Conservation (phyloP, 2,329 filamentous ascomycete genomes). For the Talaromyces sp. region DNA sequence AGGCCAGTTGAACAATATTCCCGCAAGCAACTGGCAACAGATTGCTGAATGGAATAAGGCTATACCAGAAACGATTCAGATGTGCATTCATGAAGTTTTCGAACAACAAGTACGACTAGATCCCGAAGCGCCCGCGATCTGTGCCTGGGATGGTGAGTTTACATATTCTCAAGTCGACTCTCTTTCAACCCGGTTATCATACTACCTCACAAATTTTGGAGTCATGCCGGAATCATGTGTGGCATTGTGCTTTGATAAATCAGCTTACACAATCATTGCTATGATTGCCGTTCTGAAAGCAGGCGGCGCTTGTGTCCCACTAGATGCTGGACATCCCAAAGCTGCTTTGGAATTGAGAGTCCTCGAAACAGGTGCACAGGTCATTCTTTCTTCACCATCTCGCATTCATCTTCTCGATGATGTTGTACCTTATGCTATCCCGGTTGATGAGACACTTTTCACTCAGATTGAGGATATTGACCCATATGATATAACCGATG, state of each 20-base stretch:
- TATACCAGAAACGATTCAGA: slow-evolving; percentile 16
- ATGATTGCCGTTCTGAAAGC: slow-evolving; percentile 23
- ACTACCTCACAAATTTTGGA: slow-evolving; percentile 29
- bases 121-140: slow-evolving; percentile 30
- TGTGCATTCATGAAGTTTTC: slow-evolving; percentile 20
- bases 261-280: slow-evolving; percentile 20
- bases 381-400: slow-evolving; percentile 17
- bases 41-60: slow-evolving; percentile 15
- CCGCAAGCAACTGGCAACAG: slow-evolving; percentile 10
- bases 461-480: slow-evolving; percentile 1
- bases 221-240: slow-evolving; percentile 29
- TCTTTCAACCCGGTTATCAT: slow-evolving; percentile 32
- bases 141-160: slow-evolving; percentile 32
- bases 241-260: slow-evolving; percentile 26
- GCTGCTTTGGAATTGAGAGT: slow-evolving; percentile 15
- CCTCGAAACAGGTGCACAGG: slow-evolving; percentile 15
- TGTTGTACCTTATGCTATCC: slow-evolving; percentile 39
- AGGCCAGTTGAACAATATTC: slow-evolving; percentile 8
- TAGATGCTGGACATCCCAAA: slow-evolving; percentile 16
- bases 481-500: slow-evolving; percentile 13
- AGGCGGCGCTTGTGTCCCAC: slow-evolving; percentile 21
- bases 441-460: slow-evolving; percentile 26
- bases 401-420: slow-evolving; percentile 38
- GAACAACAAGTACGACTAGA: slow-evolving; percentile 12
- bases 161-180: slow-evolving; percentile 34